Evolutionary conservation across 2,329 filamentous ascomycete genomes (phyloP).

Genomic region (Exophiala alcalophila): DNA sequence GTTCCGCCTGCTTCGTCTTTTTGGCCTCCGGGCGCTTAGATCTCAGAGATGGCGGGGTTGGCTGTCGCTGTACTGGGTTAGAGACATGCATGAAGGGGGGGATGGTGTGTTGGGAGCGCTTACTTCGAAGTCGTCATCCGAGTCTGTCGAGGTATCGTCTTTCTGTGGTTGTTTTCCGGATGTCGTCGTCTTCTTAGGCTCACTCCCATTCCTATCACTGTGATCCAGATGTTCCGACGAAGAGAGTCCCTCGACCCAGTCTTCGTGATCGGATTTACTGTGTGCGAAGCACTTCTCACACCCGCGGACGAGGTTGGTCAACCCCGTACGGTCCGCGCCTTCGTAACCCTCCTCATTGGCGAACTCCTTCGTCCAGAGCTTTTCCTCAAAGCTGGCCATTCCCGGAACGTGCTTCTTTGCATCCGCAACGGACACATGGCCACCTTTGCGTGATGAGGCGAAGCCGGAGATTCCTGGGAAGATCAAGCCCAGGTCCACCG

Average conservation of each 20-base stretch:
- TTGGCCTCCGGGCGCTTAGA: background rate
- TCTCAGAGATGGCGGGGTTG: slow-evolving; percentile 21
- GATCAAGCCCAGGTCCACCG: slow-evolving; percentile 54
- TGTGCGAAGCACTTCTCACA: slow-evolving; percentile 26
- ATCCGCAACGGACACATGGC: slow-evolving; percentile 45
- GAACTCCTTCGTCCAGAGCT: slow-evolving; percentile 42
- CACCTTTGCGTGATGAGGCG: slow-evolving; percentile 43
- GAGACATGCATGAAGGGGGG: background rate
- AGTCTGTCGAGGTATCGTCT: slow-evolving; percentile 15
- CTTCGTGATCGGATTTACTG: slow-evolving; percentile 19
- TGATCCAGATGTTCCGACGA: slow-evolving; percentile 1
- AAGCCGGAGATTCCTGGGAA: slow-evolving; percentile 54
- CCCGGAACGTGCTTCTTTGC: slow-evolving; percentile 56
- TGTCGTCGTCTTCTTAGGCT: background rate
- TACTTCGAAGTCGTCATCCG: slow-evolving; percentile 28
- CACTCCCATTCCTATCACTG: background rate
- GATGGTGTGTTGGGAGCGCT: background rate
- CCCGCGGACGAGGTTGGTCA: slow-evolving; percentile 20
- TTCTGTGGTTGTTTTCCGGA: background rate
- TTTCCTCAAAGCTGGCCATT: slow-evolving; percentile 52
- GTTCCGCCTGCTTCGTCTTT: background rate
- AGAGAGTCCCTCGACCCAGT: slow-evolving; percentile 19
- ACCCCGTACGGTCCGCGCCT: slow-evolving; percentile 18
- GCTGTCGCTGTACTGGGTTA: slow-evolving; percentile 17
- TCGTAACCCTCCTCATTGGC: slow-evolving; percentile 25